Evolutionary conservation across 1,139 yeast species (phyloP).

Genomic region (Geotrichum cucujoidarum): DNA sequence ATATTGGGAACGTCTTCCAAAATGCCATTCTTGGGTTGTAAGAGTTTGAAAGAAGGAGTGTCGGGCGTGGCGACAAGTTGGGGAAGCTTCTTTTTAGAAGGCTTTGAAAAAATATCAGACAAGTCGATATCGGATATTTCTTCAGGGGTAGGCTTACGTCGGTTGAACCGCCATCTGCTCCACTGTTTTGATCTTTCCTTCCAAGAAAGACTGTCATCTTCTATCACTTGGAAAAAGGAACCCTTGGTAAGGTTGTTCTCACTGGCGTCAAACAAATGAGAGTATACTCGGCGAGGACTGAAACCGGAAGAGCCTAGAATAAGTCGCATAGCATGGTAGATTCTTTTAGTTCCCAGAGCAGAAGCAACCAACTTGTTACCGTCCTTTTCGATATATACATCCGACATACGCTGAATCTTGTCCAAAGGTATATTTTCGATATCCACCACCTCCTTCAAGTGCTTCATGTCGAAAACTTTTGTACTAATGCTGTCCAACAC

Average conservation of each 20-base stretch:
- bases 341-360: conserved; percentile 23
- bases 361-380: conserved; percentile 25
- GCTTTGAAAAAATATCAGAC: conserved; percentile 12
- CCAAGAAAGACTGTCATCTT: conserved; percentile 36
- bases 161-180: conserved; percentile 29
- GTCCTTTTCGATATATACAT: conserved; percentile 29
- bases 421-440: conserved; percentile 24
- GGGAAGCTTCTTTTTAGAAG: background rate
- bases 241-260: conserved; percentile 18
- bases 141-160: conserved; percentile 2
- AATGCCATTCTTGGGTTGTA: background rate
- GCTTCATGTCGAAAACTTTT: conserved; percentile 26
- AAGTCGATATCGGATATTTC: conserved; percentile 3
- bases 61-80: conserved; percentile 7
- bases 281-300: conserved; percentile 21
- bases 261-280: conserved; percentile 24
- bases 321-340: conserved; percentile 30
- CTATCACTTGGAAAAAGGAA: conserved; percentile 26
- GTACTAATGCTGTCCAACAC: conserved; percentile 25
- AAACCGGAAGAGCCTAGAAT: conserved; percentile 26
- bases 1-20: conserved; percentile 1
- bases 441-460: conserved; percentile 22
- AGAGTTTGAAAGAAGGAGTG: conserved; percentile 1
- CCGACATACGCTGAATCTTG: conserved; percentile 33
- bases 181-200: conserved; percentile 29